Conservation (phyloP, 2,329 filamentous ascomycete genomes). For the Lizonia empirigonia region DNA sequence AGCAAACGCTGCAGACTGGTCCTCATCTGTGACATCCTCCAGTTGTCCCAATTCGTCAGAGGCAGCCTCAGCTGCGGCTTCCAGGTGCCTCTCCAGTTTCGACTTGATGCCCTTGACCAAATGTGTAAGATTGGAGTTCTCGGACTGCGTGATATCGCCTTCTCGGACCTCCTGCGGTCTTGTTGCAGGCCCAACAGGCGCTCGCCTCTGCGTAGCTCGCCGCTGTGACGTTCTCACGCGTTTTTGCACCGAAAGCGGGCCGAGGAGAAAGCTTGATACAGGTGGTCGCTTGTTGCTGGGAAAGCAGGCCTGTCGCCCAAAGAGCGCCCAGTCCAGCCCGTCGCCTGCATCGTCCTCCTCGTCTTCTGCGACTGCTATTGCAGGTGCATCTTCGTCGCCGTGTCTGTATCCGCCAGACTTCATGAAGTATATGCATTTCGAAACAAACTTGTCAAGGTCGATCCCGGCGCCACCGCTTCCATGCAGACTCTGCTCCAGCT, state of each 20-base stretch:
- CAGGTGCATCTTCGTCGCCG: slow-evolving; percentile 59
- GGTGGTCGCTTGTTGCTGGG: slow-evolving; percentile 75
- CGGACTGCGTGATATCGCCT: slow-evolving; percentile 74
- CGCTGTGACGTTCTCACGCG: slow-evolving; percentile 72
- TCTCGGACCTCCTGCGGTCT: slow-evolving; percentile 78
- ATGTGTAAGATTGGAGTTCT: slow-evolving; percentile 77
- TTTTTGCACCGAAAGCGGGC: slow-evolving; percentile 87
- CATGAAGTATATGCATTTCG: slow-evolving; percentile 90
- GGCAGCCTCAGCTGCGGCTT: slow-evolving; percentile 50
- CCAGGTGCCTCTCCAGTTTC: slow-evolving; percentile 57
- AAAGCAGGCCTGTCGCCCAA: slow-evolving; percentile 78
- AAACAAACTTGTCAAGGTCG: slow-evolving; percentile 89
- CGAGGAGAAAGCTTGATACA: slow-evolving; percentile 82
- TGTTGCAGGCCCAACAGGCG: slow-evolving; percentile 69
- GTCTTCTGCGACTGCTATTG: slow-evolving; percentile 56
- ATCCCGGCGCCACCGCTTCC: slow-evolving; percentile 76
- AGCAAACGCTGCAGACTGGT: slow-evolving; percentile 62
- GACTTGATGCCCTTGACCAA: slow-evolving; percentile 77
- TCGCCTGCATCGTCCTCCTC: slow-evolving; percentile 70
- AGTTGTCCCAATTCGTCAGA: slow-evolving; percentile 41
- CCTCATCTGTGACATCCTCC: slow-evolving; percentile 42
- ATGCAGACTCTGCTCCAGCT: slow-evolving; percentile 73
- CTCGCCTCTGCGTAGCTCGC: slow-evolving; percentile 70
- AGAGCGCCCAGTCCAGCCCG: slow-evolving; percentile 81
- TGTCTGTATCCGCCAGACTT: slow-evolving; percentile 57